Base-by-base conservation (phyloP, 352 stramenopile genomes). In the Globisporangium sylvaticum region DNA sequence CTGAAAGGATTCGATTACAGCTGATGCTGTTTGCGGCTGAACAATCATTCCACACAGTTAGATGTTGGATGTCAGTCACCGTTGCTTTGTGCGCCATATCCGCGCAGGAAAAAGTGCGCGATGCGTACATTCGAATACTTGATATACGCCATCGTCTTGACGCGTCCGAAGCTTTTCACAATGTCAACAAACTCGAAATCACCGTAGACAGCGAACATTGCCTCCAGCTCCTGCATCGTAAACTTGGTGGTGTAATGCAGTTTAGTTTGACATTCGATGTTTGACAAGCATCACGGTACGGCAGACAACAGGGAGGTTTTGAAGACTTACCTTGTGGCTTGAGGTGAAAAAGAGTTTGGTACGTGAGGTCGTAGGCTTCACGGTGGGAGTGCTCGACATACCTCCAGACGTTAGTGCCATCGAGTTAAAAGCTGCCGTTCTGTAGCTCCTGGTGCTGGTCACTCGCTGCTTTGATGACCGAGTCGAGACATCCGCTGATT, bases 131-230 rank as follows among this genome's bases (percentile, higher is more conserved):
- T 84, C 24, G 78, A 73, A 69, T 92, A 95, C 42, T 72, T 65
- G 37, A 95, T 69, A 48, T 95, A 95, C 14, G 88, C 88, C 88
- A 95, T 95, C 1, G 88, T 94, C 71, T 90, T 90, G n/a, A 94
- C 58, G 25, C 82, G 78, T 3, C 88, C 88, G 71, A 93, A 93
- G 65, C 77, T 92, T 64, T 84, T 87, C 25, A 90, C 80, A 10
- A 89, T 65, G 37, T 92, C 66, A 50, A 88, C 85, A 24, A 64
- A 72, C 39, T 93, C 83, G 55, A 95, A 87, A 67, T 92, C 75
- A 2, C 86, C 80, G 44, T 95, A 95, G 4, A 90, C 82, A 0
- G 70, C 74, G 71, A 95, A 95, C 80, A 95, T 93, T 1, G 88
- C 86, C 29, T 92, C 75, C 0, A 95, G 55, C 25, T 94, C 88